Evolutionary conservation across 2,329 filamentous ascomycete species (phyloP).

Genomic region (Myriosclerotinia scirpicola): DNA sequence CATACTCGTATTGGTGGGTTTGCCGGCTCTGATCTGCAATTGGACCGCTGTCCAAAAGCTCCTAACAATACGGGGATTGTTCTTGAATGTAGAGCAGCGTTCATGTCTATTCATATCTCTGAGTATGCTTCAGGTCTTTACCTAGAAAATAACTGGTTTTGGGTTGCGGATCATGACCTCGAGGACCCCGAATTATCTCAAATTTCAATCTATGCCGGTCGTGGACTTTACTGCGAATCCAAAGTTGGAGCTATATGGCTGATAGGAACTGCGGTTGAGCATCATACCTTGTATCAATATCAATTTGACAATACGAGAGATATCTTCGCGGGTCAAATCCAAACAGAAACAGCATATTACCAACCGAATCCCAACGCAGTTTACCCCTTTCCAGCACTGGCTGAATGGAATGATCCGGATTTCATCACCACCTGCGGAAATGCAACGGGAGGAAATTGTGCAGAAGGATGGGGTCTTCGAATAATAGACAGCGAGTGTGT

Average conservation of each 20-base stretch:
- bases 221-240: slow-evolving; percentile 50
- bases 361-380: slow-evolving; percentile 18
- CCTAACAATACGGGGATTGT: slow-evolving; percentile 39
- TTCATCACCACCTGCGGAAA: neutral
- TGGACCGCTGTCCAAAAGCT: slow-evolving; percentile 53
- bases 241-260: slow-evolving; percentile 52
- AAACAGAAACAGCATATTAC: slow-evolving; percentile 34
- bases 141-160: slow-evolving; percentile 51
- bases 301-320: slow-evolving; percentile 45
- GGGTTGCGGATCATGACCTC: slow-evolving; percentile 49
- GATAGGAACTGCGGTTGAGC: slow-evolving; percentile 48
- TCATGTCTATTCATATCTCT: slow-evolving; percentile 42
- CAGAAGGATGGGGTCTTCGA: slow-evolving; percentile 22
- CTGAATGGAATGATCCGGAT: slow-evolving; percentile 21
- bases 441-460: slow-evolving; percentile 14
- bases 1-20: slow-evolving; percentile 46
- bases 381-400: slow-evolving; percentile 9
- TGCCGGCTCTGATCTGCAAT: slow-evolving; percentile 34
- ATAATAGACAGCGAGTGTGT: slow-evolving; percentile 7
- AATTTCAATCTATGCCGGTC: slow-evolving; percentile 55
- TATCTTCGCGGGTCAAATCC: slow-evolving; percentile 33
- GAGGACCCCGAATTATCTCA: slow-evolving; percentile 47
- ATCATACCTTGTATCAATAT: slow-evolving; percentile 55
- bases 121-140: slow-evolving; percentile 47
- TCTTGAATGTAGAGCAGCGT: slow-evolving; percentile 41